Base-by-base conservation (phyloP, 73 alveolate species). In the Tetrahymena thermophila region DNA sequence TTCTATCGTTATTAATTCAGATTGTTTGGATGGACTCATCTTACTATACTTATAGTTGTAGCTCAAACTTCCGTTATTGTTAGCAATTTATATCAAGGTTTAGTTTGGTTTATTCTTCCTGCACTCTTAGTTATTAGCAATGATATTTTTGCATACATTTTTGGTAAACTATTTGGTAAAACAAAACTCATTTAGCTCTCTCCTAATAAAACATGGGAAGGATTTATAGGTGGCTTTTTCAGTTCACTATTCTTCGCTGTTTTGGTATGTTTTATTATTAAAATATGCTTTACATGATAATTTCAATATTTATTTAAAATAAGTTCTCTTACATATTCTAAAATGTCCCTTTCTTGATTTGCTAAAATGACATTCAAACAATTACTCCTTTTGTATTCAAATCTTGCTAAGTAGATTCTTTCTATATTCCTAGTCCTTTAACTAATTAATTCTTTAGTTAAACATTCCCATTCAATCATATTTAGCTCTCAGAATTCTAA, bases 161-260 rank as follows among this genome's bases (percentile, higher is more conserved):
- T 98, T 97, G 99, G 99, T 38, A 96, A 98, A 94, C 85, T 96
- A 94, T 96, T 97, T 34, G 99, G 99, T 16, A 98, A 96, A 96
- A 98, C 99, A 25, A 98, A 98, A 21, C 97, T 99, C 58, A 98
- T 99, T 94, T 95, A 98, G 71, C 96, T 99, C 84, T 98, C 99
- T 38, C 99, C 99, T 17, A 99, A 98, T 85, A 99, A 99, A 97
- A 99, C 99, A 19, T 98, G 99, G 99, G 99, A 99, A 97, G 99
- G 99, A 21, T 99, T 98, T 94, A 98, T 98, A 10, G 99, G 99
- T 31, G 97, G 98, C 93, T 58, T 96, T 84, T 94, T 85, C 93
- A 44, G 96, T 93, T 85, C 97, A 17, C 85, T 93, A 71, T 38
- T 95, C 71, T 94, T 96, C 34, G 94, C 97, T 16, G 34, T 93